phyloP scores from a whole-genome alignment of 23 red algal genomes.

The Rhodosorus marinus region DNA sequence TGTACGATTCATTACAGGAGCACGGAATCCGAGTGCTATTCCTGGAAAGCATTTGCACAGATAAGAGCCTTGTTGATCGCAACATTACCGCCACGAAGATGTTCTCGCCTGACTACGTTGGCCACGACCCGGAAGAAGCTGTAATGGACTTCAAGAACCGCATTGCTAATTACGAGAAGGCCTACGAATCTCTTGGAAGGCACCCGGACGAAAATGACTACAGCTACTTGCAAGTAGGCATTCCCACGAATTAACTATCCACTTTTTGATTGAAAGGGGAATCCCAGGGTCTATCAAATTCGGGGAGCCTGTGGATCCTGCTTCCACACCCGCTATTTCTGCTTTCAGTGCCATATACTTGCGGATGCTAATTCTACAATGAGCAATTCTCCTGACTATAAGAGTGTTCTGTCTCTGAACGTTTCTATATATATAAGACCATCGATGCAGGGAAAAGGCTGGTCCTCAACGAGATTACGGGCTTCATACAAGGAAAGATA shows the following conservation, averaged over 20 bases:
- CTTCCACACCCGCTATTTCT: too few species aligned
- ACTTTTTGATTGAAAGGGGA: too few species aligned
- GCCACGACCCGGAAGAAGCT: conserved; percentile 62
- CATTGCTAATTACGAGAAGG: conserved; percentile 44
- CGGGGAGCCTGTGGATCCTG: too few species aligned
- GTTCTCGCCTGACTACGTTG: conserved; percentile 63
- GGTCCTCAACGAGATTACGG: conserved; percentile 73
- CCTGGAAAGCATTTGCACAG: conserved; percentile 71
- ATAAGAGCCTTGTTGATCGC: conserved; percentile 72
- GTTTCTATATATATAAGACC: conserved; percentile 86
- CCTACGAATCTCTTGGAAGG: conserved; percentile 55
- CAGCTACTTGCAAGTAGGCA: background rate
- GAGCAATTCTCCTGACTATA: too few species aligned
- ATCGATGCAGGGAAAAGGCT: conserved; percentile 73
- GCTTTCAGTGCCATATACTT: too few species aligned
- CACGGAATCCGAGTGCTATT: conserved; percentile 87
- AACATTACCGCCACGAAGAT: conserved; percentile 91
- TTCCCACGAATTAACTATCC: too few species aligned
- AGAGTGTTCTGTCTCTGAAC: too few species aligned
- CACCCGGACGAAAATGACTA: too few species aligned
- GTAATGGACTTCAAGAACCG: conserved; percentile 77
- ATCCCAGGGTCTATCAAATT: too few species aligned
- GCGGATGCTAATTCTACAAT: too few species aligned
- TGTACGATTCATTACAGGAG: too few species aligned
- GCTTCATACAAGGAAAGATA: conserved; percentile 86